phyloP scores from a whole-genome alignment of 2,329 filamentous ascomycete species.

The Lasiodiplodia sp. region DNA sequence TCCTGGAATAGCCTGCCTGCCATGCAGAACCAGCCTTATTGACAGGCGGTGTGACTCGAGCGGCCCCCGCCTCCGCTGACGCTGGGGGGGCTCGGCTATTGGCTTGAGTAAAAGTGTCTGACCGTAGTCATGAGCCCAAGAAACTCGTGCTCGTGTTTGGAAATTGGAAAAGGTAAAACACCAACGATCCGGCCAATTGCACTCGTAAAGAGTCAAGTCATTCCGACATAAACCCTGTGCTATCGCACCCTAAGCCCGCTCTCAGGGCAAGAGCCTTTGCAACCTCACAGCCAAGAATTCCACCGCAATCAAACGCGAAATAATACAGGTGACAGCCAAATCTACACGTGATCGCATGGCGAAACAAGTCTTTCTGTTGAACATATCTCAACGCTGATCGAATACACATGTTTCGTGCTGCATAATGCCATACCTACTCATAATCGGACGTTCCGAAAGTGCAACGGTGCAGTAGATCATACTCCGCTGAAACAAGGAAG shows the following conservation, averaged over 20 bases:
- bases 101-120: background rate
- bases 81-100: background rate
- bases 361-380: background rate
- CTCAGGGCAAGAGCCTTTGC: background rate
- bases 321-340: no score
- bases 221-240: background rate
- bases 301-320: no score
- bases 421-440: background rate
- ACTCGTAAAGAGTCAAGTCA: background rate
- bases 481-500: background rate
- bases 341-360: background rate
- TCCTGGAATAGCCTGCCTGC: background rate
- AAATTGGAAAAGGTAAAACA: slow-evolving; percentile 9
- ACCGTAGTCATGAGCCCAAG: background rate
- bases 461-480: background rate
- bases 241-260: background rate
- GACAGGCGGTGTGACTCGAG: slow-evolving; percentile 15
- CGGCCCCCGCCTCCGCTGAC: background rate
- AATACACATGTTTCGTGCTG: background rate
- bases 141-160: slow-evolving; percentile 19
- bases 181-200: slow-evolving; percentile 6
- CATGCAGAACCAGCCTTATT: background rate
- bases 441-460: background rate
- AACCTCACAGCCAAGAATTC: no score
- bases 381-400: background rate